Evolutionary conservation across 1,284 basidiomycete genomes (phyloP).

Genomic region (Trichosporon sp.): DNA sequence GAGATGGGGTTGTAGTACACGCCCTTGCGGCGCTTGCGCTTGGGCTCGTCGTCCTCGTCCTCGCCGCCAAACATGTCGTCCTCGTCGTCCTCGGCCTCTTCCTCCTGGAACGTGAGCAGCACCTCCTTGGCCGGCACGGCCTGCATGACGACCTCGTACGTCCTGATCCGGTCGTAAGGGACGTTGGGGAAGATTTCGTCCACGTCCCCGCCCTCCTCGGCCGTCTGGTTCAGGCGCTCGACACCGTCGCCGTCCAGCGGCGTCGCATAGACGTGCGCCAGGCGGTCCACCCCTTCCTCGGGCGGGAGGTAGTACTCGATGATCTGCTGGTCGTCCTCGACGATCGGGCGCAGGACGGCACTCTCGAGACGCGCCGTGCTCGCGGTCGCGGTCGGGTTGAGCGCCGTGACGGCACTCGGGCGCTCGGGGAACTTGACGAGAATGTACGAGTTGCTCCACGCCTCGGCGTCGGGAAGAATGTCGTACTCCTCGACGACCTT

Average conservation of each 20-base stretch:
- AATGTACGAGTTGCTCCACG: slow-evolving; percentile 88
- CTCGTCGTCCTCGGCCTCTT: slow-evolving; percentile 30
- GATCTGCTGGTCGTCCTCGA: slow-evolving; percentile 76
- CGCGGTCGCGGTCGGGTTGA: slow-evolving; percentile 66
- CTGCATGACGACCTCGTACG: slow-evolving; percentile 51
- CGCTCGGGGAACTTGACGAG: slow-evolving; percentile 84
- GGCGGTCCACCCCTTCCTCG: slow-evolving; percentile 64
- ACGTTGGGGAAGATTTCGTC: slow-evolving; percentile 38
- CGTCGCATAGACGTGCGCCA: slow-evolving; percentile 35
- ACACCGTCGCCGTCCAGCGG: slow-evolving; percentile 35
- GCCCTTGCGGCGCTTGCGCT: slow-evolving; percentile 61
- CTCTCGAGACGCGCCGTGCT: slow-evolving; percentile 66
- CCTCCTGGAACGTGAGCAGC: slow-evolving; percentile 70
- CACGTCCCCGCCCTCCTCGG: slow-evolving; percentile 2
- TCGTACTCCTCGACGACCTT: slow-evolving; percentile 79
- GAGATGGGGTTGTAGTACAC: slow-evolving; percentile 86
- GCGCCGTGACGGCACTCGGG: slow-evolving; percentile 68
- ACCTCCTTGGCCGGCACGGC: slow-evolving; percentile 66
- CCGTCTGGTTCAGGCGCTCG: slow-evolving; percentile 10
- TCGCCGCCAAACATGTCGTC: slow-evolving; percentile 31
- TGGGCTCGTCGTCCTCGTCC: slow-evolving; percentile 28
- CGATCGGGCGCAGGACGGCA: slow-evolving; percentile 81
- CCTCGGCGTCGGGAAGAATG: slow-evolving; percentile 79
- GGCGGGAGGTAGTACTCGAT: slow-evolving; percentile 84
- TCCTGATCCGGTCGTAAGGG: slow-evolving; percentile 47